phyloP scores from a whole-genome alignment of 2,329 filamentous ascomycete genomes.

The Sclerotinia spermophila region DNA sequence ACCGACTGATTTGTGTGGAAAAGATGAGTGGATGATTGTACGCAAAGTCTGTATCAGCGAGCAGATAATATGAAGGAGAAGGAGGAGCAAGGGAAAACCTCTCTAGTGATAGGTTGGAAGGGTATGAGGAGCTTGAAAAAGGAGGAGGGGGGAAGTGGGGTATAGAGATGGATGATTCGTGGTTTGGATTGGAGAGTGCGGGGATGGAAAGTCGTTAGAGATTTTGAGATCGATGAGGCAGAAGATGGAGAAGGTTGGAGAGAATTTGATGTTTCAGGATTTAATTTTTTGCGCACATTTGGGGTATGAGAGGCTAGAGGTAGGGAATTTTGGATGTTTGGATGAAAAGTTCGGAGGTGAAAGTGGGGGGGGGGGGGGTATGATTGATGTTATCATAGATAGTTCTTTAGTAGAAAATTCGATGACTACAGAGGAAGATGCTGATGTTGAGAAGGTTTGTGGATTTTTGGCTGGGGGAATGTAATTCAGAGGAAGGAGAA shows the following conservation, averaged over 20 bases:
- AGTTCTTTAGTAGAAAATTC: background rate
- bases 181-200: constrained; percentile 42
- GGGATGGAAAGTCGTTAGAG: too few relatives aligned
- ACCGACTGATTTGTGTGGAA: background rate
- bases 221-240: too few relatives aligned
- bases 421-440: background rate
- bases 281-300: constrained; percentile 15
- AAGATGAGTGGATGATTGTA: background rate
- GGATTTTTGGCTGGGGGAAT: background rate
- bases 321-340: constrained; percentile 16
- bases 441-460: background rate
- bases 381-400: too few relatives aligned
- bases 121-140: background rate
- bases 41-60: background rate
- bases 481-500: too few relatives aligned
- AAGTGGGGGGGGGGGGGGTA: background rate
- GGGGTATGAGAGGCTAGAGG: constrained; percentile 9
- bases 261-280: constrained; percentile 10
- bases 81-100: background rate
- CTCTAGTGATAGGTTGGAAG: background rate
- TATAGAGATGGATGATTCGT: too few relatives aligned
- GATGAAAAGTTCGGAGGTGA: constrained; percentile 18
- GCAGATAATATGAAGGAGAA: background rate
- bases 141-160: too few relatives aligned
- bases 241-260: background rate